Conservation (phyloP, 371 early-diverging fungal genomes). For the Sporodiniella umbellata region DNA sequence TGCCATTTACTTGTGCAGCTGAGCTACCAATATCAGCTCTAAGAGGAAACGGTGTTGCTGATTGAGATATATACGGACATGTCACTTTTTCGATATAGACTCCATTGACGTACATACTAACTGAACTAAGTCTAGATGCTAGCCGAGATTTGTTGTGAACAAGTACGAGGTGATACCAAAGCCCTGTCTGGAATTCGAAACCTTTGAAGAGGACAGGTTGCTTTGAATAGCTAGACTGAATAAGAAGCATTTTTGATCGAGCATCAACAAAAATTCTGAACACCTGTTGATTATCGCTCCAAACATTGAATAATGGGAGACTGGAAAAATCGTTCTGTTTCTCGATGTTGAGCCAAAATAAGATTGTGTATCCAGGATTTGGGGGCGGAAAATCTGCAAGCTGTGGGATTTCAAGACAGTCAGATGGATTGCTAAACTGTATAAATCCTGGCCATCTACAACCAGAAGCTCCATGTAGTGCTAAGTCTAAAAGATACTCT, state of each 20-base stretch:
- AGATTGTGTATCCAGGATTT: conserved; percentile 58
- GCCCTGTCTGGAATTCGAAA: conserved; percentile 55
- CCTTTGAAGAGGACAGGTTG: conserved; percentile 45
- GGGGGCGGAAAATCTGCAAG: conserved; percentile 50
- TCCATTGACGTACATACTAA: conserved; percentile 68
- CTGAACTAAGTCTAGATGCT: conserved; percentile 48
- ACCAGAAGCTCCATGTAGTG: conserved; percentile 57
- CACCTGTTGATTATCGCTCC: conserved; percentile 47
- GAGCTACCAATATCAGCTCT: conserved; percentile 36
- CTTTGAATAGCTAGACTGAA: conserved; percentile 49
- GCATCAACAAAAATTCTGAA: conserved; percentile 47
- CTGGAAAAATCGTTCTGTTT: conserved; percentile 45
- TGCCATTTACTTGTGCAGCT: conserved; percentile 4
- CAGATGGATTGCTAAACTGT: conserved; percentile 56
- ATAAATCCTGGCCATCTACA: conserved; percentile 70
- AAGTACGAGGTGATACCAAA: conserved; percentile 71
- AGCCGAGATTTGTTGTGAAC: conserved; percentile 66
- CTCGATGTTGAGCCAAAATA: conserved; percentile 69
- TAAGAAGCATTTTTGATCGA: conserved; percentile 40
- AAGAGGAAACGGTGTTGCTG: conserved; percentile 30
- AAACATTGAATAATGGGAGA: conserved; percentile 49
- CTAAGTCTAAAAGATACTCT: conserved; percentile 44
- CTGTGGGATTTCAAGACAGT: conserved; percentile 41
- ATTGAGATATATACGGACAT: conserved; percentile 56
- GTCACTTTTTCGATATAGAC: conserved; percentile 52